These are phyloP conservation scores for Talaromyces ruber DNA, from an alignment of 495 filamentous ascomycete genomes.

Conservation along the genomic window DNA sequence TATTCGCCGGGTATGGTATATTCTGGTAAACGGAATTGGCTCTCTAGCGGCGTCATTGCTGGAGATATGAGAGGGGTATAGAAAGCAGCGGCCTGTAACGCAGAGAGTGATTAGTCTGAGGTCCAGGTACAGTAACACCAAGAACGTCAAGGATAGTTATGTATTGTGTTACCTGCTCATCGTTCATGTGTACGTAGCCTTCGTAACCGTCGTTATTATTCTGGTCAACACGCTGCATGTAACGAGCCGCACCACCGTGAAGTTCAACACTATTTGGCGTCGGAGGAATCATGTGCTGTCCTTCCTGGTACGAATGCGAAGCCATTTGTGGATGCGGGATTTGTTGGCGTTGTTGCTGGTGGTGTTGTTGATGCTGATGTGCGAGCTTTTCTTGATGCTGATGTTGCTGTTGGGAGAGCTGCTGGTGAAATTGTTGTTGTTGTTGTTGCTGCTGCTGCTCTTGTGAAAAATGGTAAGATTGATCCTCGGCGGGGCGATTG, in stretches of 20 bases:
- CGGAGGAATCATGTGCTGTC: slow-evolving; percentile 66
- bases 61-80: slow-evolving; percentile 95
- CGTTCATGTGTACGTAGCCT: slow-evolving; percentile 63
- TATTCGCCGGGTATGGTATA: slow-evolving; percentile 81
- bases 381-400: neutral
- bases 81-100: slow-evolving; percentile 43
- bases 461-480: slow-evolving; percentile 13
- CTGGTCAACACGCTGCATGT: slow-evolving; percentile 53
- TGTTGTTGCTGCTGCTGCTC: slow-evolving; percentile 11
- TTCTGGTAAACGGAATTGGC: slow-evolving; percentile 70
- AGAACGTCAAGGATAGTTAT: neutral
- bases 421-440: slow-evolving; percentile 9
- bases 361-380: slow-evolving; percentile 15
- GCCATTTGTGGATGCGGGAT: slow-evolving; percentile 46
- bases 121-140: neutral
- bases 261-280: slow-evolving; percentile 92
- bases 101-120: neutral
- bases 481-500: slow-evolving; percentile 9
- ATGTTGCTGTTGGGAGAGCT: slow-evolving; percentile 5
- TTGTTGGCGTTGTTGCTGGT: slow-evolving; percentile 8
- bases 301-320: slow-evolving; percentile 33
- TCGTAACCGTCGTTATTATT: slow-evolving; percentile 56
- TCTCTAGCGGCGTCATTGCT: slow-evolving; percentile 84
- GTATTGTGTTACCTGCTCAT: slow-evolving; percentile 59
- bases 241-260: slow-evolving; percentile 57